Conservation (phyloP, 176 grass and related monocot species). For the Tillandsia fasciculata region DNA sequence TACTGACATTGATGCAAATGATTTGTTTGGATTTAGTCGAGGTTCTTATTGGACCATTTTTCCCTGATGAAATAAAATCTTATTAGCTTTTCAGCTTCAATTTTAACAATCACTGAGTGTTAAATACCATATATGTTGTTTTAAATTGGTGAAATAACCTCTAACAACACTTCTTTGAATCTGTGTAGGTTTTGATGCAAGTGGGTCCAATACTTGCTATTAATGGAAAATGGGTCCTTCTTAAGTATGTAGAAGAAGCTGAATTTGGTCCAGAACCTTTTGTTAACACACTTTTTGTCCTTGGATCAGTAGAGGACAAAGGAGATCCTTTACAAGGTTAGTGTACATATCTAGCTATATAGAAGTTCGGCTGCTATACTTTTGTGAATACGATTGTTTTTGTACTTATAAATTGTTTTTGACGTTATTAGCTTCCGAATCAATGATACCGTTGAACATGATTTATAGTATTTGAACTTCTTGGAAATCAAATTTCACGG, state of each 20-base stretch:
- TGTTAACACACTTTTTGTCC: conserved; percentile 52
- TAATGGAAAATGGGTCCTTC: conserved; percentile 30
- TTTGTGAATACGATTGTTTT: too few species aligned
- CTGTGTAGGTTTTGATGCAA: conserved; percentile 41
- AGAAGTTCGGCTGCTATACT: not conserved
- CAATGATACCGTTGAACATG: too few species aligned
- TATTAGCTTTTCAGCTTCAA: not conserved
- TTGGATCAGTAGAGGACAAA: conserved; percentile 28
- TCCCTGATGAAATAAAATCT: not conserved
- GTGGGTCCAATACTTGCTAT: conserved; percentile 23
- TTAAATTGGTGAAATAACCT: not conserved
- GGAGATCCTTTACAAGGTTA: conserved; percentile 43
- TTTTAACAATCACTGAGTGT: not conserved
- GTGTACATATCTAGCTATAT: not conserved
- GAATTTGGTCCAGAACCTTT: conserved; percentile 73
- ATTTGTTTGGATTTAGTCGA: too few species aligned
- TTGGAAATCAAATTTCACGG: too few species aligned
- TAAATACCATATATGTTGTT: not conserved
- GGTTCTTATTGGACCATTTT: too few species aligned
- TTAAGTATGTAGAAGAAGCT: conserved; percentile 62
- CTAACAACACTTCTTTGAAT: not conserved
- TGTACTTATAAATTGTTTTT: too few species aligned
- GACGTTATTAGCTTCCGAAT: too few species aligned
- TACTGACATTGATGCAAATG: too few species aligned
- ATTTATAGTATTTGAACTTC: too few species aligned